These are phyloP conservation scores for Globisporangium uncinulatum DNA, from an alignment of 352 stramenopile genomes.

Conservation along the genomic window DNA sequence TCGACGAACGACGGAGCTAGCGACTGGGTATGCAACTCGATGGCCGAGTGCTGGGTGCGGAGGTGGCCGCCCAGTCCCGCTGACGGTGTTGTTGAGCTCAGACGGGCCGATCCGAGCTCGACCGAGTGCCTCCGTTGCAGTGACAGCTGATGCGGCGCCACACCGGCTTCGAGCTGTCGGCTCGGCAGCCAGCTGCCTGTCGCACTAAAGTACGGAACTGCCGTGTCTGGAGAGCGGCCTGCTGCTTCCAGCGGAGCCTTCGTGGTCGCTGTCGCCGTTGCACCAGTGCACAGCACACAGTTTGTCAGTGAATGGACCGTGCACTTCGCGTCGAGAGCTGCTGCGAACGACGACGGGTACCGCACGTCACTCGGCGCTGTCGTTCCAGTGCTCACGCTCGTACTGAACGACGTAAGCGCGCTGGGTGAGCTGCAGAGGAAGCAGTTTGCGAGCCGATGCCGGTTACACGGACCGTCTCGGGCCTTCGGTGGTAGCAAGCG, in stretches of 20 bases:
- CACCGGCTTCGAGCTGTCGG: background rate
- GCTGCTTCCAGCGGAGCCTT: conserved; percentile 3
- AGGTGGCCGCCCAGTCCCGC: background rate
- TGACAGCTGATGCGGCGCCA: background rate
- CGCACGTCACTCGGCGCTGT: no score
- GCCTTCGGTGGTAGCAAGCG: background rate
- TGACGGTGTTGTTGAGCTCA: background rate
- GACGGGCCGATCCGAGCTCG: background rate
- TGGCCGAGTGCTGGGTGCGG: conserved; percentile 4
- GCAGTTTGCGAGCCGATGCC: conserved; percentile 48
- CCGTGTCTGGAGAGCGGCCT: background rate
- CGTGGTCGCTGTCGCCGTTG: conserved; percentile 19
- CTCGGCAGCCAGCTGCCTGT: conserved; percentile 2
- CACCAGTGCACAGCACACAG: conserved; percentile 56
- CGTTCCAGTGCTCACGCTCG: conserved; percentile 1
- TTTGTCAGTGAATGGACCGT: conserved; percentile 53
- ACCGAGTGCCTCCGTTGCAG: conserved; percentile 6
- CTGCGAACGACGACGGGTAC: background rate
- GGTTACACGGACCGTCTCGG: conserved; percentile 25
- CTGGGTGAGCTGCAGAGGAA: conserved; percentile 49
- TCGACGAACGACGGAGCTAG: background rate
- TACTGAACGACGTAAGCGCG: background rate
- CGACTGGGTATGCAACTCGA: conserved; percentile 1
- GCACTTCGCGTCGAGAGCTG: conserved; percentile 27
- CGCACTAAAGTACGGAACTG: background rate